Base-by-base conservation (phyloP, 2,329 filamentous ascomycete species). In the Fulvia fulva region DNA sequence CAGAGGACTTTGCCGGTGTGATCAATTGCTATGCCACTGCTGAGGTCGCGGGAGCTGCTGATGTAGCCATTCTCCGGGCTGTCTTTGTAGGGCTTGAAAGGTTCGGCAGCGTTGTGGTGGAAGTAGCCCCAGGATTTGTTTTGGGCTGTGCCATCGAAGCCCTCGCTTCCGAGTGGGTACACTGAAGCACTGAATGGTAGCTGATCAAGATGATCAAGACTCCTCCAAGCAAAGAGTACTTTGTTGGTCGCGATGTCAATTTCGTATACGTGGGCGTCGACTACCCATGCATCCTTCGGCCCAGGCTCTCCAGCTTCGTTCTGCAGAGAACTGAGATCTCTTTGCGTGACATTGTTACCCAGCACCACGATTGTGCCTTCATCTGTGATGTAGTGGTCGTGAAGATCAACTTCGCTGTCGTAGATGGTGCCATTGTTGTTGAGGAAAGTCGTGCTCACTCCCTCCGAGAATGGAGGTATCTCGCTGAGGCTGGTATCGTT, bases 181-280 rank as follows among this genome's bases (percentile, higher is more conserved):
- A 76, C 72, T 1, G 78, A 63, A 75, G 57, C 62, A n/a, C 6
- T 58, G 30, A 65, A 34, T 6, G 63, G 63, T 11, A 66, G 34
- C 23, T 73, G 67, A 3, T 74, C 67, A 0, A 73, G 70, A 50
- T 76, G 71, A 9, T 75, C 67, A 0, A 74, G 70, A 51, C 68
- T 68, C 12, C 71, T 71, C 74, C 74, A 76, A 23, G 70, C 62
- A 41, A 75, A 76, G 0, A 75, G 49, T 3, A 74, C 55, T 12
- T 70, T 60, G 12, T 71, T 70, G 1, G 72, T 73, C 25, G 58
- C 67, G 30, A 75, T 69, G n/a, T 75, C 68, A 25, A 75, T 69
- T 51, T 65, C 63, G 37, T 64, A 62, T n/a, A 61, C 59, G 28
- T 64, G 63, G 6, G 62, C 62, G 23, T 65, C 72, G 8, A 66